Evolutionary conservation across 768 basidiomycete genomes (phyloP).

Genomic region (Pleurotus citrinopileatus): DNA sequence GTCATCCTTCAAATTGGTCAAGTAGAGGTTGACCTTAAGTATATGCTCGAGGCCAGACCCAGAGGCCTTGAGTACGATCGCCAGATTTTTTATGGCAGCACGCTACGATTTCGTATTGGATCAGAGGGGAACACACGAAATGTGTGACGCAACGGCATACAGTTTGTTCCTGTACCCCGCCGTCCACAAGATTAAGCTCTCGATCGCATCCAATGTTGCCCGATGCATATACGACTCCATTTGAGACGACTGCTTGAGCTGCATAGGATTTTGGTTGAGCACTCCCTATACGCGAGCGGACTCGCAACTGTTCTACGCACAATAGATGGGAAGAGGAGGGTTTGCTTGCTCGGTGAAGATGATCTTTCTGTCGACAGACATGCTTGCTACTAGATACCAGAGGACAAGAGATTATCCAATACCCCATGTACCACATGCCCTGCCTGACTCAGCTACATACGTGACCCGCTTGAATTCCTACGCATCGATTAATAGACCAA

Average conservation of each 20-base stretch:
- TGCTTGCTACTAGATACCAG: too few relatives aligned
- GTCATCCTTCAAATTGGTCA: conserved; percentile 33
- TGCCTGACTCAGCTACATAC: conserved; percentile 5
- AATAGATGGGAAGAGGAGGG: conserved; percentile 34
- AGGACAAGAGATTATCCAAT: too few relatives aligned
- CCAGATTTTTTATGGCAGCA: conserved; percentile 36
- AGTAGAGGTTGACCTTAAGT: conserved; percentile 40
- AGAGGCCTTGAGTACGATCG: conserved; percentile 36
- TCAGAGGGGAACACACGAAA: not conserved
- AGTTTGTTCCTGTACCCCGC: conserved; percentile 31
- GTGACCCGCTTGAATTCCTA: not conserved
- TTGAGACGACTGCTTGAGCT: conserved; percentile 39
- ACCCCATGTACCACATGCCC: too few relatives aligned
- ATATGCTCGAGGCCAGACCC: conserved; percentile 39
- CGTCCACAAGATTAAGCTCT: conserved; percentile 31
- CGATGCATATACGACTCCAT: conserved; percentile 32
- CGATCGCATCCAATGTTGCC: conserved; percentile 36
- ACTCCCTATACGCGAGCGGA: too few relatives aligned
- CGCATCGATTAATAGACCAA: conserved; percentile 20
- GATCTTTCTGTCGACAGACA: conserved; percentile 18
- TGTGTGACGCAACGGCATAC: conserved; percentile 18
- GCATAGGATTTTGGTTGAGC: not conserved
- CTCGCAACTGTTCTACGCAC: conserved; percentile 18
- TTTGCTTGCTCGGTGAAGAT: conserved; percentile 29
- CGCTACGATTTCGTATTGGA: conserved; percentile 19